Conservation (phyloP, 345 rosid genomes). For the Eucalyptus camaldulensis region DNA sequence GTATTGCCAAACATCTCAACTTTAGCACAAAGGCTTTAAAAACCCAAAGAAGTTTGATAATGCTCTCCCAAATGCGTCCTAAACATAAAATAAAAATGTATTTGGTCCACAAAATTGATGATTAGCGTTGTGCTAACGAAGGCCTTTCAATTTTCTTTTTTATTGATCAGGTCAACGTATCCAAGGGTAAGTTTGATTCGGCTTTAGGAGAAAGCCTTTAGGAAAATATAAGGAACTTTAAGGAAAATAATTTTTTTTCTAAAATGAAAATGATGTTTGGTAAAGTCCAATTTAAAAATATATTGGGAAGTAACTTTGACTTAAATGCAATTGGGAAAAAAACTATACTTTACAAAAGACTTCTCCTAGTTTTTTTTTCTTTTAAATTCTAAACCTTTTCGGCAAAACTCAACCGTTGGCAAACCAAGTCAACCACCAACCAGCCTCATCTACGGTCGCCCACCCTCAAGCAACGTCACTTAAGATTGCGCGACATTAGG, state of each 20-base stretch:
- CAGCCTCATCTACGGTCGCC: neutral
- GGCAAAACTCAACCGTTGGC: rapidly evolving
- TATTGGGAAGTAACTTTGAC: neutral
- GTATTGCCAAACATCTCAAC: neutral
- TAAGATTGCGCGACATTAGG: rapidly evolving
- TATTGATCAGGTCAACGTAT: rapidly evolving
- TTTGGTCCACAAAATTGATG: neutral
- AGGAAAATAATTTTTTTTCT: no score
- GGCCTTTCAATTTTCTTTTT: neutral
- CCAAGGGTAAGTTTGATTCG: rapidly evolving
- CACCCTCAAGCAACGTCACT: neutral
- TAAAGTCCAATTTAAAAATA: no score
- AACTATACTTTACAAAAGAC: neutral
- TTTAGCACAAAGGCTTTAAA: neutral
- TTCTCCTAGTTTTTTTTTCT: no score
- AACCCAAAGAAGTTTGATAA: neutral
- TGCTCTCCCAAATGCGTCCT: neutral
- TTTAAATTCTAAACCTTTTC: rapidly evolving
- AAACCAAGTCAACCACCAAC: rapidly evolving
- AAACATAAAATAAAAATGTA: neutral
- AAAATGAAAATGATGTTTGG: no score
- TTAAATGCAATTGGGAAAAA: neutral
- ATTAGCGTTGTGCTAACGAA: rapidly evolving
- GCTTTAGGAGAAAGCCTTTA: no score
- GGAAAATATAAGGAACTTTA: no score